These are phyloP conservation scores for Saussurea involucrata DNA, from an alignment of 129 eudicot species.

Conservation along the genomic window DNA sequence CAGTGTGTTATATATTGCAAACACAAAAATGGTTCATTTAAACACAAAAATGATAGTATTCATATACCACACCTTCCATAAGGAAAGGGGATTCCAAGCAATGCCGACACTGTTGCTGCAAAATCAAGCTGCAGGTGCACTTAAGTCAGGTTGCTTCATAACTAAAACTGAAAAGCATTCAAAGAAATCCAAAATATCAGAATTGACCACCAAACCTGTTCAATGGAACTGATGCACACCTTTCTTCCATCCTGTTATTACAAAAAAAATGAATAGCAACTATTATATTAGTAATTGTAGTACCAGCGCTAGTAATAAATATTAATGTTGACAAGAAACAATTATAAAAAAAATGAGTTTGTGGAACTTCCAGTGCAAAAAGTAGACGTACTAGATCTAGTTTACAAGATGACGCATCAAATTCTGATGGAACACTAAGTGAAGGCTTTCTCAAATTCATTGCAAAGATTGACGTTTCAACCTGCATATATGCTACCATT, in stretches of 20 bases:
- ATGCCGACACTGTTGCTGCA: constrained; percentile 85
- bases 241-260: constrained; percentile 65
- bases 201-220: constrained; percentile 59
- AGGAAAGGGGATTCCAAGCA: constrained; percentile 95
- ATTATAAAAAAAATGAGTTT: background rate
- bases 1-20: no score
- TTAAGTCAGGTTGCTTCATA: constrained; percentile 22
- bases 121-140: constrained; percentile 85
- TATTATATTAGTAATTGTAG: background rate
- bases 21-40: background rate
- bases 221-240: constrained; percentile 60
- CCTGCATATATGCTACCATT: constrained; percentile 49
- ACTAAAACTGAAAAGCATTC: background rate
- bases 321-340: background rate
- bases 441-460: constrained; percentile 63
- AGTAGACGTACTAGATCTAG: constrained; percentile 60
- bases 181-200: constrained; percentile 8
- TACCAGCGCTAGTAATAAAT: background rate
- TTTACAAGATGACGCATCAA: constrained; percentile 62
- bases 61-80: constrained; percentile 80
- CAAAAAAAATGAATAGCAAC: constrained; percentile 4
- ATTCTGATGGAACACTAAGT: constrained; percentile 37
- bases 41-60: constrained; percentile 8
- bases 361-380: background rate
- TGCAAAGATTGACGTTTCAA: constrained; percentile 92